A percentile compares a stretch with the other conserved stretches of the same genome.
Conservation (phyloP, 129 eudicot genomes). For the Arctium lappa region DNA sequence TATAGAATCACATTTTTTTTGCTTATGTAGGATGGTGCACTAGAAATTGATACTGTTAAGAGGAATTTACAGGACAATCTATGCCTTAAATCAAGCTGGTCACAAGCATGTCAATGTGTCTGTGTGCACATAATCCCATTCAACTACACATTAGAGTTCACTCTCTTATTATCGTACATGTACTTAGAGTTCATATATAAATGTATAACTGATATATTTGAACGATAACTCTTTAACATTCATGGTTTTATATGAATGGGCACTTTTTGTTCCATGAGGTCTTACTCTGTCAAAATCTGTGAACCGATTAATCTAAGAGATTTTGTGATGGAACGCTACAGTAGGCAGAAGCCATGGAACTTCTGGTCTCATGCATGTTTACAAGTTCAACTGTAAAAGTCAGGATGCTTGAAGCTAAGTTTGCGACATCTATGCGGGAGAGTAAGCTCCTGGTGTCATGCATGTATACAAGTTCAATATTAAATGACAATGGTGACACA, state of each 20-base stretch:
- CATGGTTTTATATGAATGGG: background rate
- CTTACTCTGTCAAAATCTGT: background rate
- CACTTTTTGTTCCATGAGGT: background rate
- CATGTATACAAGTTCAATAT: background rate
- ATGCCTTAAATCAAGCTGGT: background rate
- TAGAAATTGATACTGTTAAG: background rate
- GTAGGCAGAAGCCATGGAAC: conserved; percentile 7
- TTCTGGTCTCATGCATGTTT: conserved; percentile 6
- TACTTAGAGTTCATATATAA: background rate
- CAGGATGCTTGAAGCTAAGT: background rate
- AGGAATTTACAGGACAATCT: background rate
- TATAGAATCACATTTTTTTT: background rate
- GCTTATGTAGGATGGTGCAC: background rate
- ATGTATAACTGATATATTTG: background rate
- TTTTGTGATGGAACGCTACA: background rate
- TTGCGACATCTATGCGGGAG: background rate
- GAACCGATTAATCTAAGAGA: background rate
- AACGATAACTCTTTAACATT: background rate
- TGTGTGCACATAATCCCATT: background rate
- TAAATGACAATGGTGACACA: background rate
- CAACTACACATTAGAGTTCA: background rate
- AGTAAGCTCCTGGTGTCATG: conserved; percentile 1
- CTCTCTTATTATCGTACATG: background rate
- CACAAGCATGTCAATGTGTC: background rate
- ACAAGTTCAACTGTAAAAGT: background rate